Percentiles rank a stretch among this genome's conserved stretches.
These are phyloP conservation scores for Nannizziopsis arthrosporioides DNA, from an alignment of 2,329 filamentous ascomycete genomes.

Conservation along the genomic window DNA sequence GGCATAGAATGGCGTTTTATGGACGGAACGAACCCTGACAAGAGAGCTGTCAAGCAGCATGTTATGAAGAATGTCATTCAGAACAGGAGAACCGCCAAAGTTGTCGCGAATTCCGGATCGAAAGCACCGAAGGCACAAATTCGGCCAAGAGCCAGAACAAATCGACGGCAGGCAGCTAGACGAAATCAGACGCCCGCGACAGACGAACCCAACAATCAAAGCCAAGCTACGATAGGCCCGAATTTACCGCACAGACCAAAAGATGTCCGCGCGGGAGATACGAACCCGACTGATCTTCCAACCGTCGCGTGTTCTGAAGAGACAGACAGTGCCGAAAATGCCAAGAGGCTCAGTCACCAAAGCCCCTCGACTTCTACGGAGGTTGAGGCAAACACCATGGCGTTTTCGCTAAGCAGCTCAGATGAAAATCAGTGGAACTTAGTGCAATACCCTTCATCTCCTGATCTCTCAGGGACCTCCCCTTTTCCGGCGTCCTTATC, in stretches of 20 bases:
- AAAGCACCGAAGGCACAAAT: background rate
- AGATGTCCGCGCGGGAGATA: too few relatives aligned
- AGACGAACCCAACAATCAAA: too few relatives aligned
- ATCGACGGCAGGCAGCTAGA: background rate
- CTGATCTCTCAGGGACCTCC: background rate
- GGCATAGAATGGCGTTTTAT: slow-evolving; percentile 24
- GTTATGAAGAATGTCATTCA: slow-evolving; percentile 36
- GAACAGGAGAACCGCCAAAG: slow-evolving; percentile 20
- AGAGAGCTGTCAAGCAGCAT: slow-evolving; percentile 34
- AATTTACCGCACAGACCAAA: background rate
- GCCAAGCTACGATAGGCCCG: background rate
- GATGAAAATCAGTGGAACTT: background rate
- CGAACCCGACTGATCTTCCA: too few relatives aligned
- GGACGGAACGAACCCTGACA: slow-evolving; percentile 27
- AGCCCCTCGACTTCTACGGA: background rate
- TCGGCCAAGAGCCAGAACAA: background rate
- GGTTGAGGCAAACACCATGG: background rate
- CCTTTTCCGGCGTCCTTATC: background rate
- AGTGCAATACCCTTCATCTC: background rate
- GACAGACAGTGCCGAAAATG: too few relatives aligned
- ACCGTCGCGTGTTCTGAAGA: too few relatives aligned
- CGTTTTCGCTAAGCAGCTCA: background rate
- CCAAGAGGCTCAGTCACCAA: background rate
- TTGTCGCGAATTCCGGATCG: slow-evolving; percentile 5
- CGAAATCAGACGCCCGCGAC: too few relatives aligned